Evolutionary conservation across 805 yeast species (phyloP), one percentile per base, ranked within the genome.

Genomic region (Lipomyces japonicus): DNA sequence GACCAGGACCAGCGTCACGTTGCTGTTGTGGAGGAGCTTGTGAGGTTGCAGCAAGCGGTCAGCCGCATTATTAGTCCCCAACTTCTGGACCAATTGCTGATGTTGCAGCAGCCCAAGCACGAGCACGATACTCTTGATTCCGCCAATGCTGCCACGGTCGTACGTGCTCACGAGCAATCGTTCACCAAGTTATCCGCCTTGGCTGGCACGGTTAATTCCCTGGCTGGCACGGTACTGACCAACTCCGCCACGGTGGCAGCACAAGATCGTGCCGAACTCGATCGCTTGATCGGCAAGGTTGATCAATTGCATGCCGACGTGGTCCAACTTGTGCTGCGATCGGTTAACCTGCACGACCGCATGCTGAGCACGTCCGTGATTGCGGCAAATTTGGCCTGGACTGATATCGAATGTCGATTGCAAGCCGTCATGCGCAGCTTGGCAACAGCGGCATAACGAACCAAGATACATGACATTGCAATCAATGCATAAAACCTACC

Each of bases 321-420:
- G 16, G 23, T 44, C 4, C 12, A 23, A 19, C 46, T 38, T 23
- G 5, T 42, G 10, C 21, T 32, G 19, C 51, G 55, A 10, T 26
- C 57, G 1, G 32, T 40, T 32, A 43, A 51, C 12, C 45, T 53
- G 3, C 26, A 44, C 44, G 56, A 54, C 2, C 50, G 53, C 3
- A 18, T 52, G n/a, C 36, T 48, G 23, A 23, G 40, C 3, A 23
- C 30, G 18, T 54, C 58, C 24, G 32, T 54, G 4, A 38, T 48
- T 30, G 52, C 48, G 28, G 39, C 32, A 19, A 52, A 51, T 24
- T 9, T 22, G 16, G 49, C 58, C n/a, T 51, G 55, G 56, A 44
- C 48, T 6, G 52, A 47, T 22, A 19, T 37, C 36, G 50, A 54
- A 19, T 46, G 39, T 16, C 42, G 57, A 18, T 31, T 54, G 14